A percentile compares a stretch with the other conserved stretches of the same genome.
Conservation (phyloP, 768 basidiomycete species). For the Pleurotus djamor region DNA sequence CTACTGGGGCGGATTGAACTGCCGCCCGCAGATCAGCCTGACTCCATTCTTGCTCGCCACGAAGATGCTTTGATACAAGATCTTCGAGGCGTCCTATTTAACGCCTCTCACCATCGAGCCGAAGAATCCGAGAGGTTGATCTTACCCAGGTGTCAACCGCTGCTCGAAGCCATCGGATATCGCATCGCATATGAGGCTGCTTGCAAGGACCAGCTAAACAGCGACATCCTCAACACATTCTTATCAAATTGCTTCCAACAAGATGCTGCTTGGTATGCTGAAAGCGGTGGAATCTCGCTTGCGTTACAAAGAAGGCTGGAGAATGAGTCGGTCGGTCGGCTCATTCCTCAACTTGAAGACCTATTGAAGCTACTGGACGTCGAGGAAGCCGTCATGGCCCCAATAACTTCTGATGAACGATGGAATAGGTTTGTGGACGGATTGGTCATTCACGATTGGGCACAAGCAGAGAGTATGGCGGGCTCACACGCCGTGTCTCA, state of each 20-base stretch:
- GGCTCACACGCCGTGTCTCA: too few species aligned
- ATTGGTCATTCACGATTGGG: too few species aligned
- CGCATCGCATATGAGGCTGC: slow-evolving; percentile 44
- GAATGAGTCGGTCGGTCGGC: slow-evolving; percentile 24
- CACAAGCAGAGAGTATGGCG: too few species aligned
- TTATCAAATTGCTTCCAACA: slow-evolving; percentile 26
- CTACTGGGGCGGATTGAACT: slow-evolving; percentile 17
- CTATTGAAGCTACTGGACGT: slow-evolving; percentile 6
- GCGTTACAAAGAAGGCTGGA: slow-evolving; percentile 26
- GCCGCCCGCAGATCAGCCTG: slow-evolving; percentile 14
- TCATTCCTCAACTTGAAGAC: slow-evolving; percentile 21
- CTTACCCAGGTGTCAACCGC: slow-evolving; percentile 35
- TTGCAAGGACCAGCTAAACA: slow-evolving; percentile 19
- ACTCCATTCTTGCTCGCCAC: slow-evolving; percentile 17
- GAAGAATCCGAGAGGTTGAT: slow-evolving; percentile 27
- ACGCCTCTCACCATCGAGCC: slow-evolving; percentile 23
- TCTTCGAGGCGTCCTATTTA: slow-evolving; percentile 13
- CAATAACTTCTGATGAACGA: too few species aligned
- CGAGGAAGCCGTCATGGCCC: too few species aligned
- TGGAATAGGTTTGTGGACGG: too few species aligned
- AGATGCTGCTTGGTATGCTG: slow-evolving; percentile 40
- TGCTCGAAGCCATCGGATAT: slow-evolving; percentile 43
- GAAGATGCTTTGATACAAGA: slow-evolving; percentile 15
- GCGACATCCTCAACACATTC: slow-evolving; percentile 33
- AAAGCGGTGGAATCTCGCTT: slow-evolving; percentile 18